A percentile compares a stretch with the other conserved stretches of the same genome.
Conservation (phyloP, 1,284 basidiomycete species). For the Ustilago sp. region DNA sequence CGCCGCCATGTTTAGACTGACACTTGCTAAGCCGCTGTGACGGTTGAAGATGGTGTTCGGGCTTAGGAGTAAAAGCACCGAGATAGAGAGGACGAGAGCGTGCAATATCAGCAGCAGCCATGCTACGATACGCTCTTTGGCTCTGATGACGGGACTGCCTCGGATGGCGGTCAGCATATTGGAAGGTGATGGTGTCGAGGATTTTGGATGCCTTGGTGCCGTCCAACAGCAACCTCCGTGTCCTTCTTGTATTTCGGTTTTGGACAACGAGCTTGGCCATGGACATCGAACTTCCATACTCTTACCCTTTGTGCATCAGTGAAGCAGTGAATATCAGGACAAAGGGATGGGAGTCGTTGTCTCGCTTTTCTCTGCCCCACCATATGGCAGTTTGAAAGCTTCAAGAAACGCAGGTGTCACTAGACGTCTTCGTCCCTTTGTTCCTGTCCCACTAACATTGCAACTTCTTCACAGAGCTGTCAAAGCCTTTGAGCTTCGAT, state of each 20-base stretch:
- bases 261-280: background rate
- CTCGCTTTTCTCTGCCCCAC: background rate
- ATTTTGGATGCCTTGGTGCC: background rate
- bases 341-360: background rate
- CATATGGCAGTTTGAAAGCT: background rate
- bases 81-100: constrained; percentile 16
- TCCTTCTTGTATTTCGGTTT: background rate
- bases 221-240: background rate
- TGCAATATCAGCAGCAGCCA: constrained; percentile 34
- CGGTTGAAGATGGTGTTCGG: constrained; percentile 29
- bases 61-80: constrained; percentile 28
- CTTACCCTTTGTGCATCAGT: background rate
- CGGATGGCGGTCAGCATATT: constrained; percentile 22
- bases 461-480: background rate
- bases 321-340: background rate
- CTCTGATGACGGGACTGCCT: constrained; percentile 3
- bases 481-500: background rate
- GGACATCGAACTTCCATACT: background rate
- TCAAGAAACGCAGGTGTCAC: constrained; percentile 14
- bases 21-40: constrained; percentile 33
- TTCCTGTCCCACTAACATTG: background rate
- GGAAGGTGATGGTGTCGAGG: background rate
- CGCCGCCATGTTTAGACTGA: constrained; percentile 16
- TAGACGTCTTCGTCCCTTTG: constrained; percentile 27
- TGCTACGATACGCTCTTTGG: constrained; percentile 32